Percentiles rank a stretch among this genome's conserved stretches.
phyloP scores from a whole-genome alignment of 208 protist genomes.

The Wallacemonas sp. region DNA sequence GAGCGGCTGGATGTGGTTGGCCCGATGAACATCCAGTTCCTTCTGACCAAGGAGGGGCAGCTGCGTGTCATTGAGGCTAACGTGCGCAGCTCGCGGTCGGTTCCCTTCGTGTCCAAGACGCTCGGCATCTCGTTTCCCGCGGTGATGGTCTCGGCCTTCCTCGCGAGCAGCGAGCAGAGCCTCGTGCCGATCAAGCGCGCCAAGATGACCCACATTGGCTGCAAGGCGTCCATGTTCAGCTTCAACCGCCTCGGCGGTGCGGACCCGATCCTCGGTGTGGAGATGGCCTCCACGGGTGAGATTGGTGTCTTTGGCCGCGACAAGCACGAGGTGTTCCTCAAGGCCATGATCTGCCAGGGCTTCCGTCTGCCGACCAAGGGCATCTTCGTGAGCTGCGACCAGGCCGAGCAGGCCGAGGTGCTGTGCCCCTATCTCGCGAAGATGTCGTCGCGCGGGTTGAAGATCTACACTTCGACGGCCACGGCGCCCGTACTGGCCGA shows the following conservation, averaged over 20 bases:
- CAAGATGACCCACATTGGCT: slow-evolving; percentile 91
- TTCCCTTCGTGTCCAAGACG: slow-evolving; percentile 98
- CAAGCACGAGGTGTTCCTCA: slow-evolving; percentile 89
- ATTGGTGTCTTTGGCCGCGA: slow-evolving; percentile 95
- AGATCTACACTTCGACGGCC: slow-evolving; percentile 65
- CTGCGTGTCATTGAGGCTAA: slow-evolving; percentile 97
- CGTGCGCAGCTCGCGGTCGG: slow-evolving; percentile 96
- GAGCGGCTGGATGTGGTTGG: slow-evolving; percentile 93
- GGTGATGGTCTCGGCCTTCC: slow-evolving; percentile 84
- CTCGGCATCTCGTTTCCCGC: slow-evolving; percentile 94
- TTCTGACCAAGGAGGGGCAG: slow-evolving; percentile 95
- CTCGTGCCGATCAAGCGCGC: slow-evolving; percentile 84
- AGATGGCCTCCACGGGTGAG: slow-evolving; percentile 98
- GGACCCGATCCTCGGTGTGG: slow-evolving; percentile 98
- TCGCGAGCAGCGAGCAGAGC: slow-evolving; percentile 63
- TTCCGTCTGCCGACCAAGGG: slow-evolving; percentile 72
- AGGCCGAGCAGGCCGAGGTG: slow-evolving; percentile 35
- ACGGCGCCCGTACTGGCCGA: slow-evolving; percentile 83
- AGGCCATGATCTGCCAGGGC: slow-evolving; percentile 86
- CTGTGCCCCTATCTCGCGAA: slow-evolving; percentile 57
- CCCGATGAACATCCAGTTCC: slow-evolving; percentile 99
- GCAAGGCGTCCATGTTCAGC: slow-evolving; percentile 98
- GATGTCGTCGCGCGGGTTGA: slow-evolving; percentile 28
- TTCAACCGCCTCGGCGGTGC: slow-evolving; percentile 97
- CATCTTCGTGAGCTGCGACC: slow-evolving; percentile 88